Conservation (phyloP, 208 protist species). For the Trypanosoma scelopori region DNA sequence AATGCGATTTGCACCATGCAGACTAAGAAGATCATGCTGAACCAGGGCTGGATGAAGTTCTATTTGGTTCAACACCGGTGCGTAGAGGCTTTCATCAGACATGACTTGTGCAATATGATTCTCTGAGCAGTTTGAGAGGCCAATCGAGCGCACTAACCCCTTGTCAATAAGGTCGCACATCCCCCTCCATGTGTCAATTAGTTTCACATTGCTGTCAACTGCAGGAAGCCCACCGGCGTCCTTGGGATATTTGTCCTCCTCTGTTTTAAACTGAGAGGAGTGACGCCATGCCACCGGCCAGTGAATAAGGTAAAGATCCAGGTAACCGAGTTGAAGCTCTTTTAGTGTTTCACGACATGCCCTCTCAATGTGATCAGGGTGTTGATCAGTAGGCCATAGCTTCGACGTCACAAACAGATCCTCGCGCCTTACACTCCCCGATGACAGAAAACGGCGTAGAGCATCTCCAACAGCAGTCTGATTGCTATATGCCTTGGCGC, state of each 20-base stretch:
- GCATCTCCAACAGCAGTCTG: slow-evolving; percentile 88
- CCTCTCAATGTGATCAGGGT: slow-evolving; percentile 79
- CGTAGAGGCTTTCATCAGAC: slow-evolving; percentile 37
- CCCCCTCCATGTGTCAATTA: slow-evolving; percentile 80
- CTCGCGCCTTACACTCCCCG: slow-evolving; percentile 64
- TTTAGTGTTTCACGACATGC: slow-evolving; percentile 81
- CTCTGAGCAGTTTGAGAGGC: slow-evolving; percentile 81
- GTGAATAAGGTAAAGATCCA: slow-evolving; percentile 94
- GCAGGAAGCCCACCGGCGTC: slow-evolving; percentile 41
- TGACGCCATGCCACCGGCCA: slow-evolving; percentile 89
- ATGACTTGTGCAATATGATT: slow-evolving; percentile 63
- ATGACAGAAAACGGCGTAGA: slow-evolving; percentile 47
- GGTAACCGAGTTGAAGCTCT: slow-evolving; percentile 82
- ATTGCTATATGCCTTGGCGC: slow-evolving; percentile 90
- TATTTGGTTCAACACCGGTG: slow-evolving; percentile 89
- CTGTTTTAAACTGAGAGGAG: slow-evolving; percentile 39
- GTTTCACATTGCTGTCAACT: slow-evolving; percentile 46
- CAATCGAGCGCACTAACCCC: slow-evolving; percentile 88
- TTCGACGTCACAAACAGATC: slow-evolving; percentile 95
- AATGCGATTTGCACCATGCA: slow-evolving; percentile 61
- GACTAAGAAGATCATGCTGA: slow-evolving; percentile 47
- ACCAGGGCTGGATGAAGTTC: slow-evolving; percentile 83
- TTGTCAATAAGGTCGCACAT: slow-evolving; percentile 85
- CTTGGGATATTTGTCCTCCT: slow-evolving; percentile 71
- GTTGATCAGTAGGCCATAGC: slow-evolving; percentile 94